phyloP scores from a whole-genome alignment of 2,329 filamentous ascomycete genomes.

The Aspergillus phoenicis region DNA sequence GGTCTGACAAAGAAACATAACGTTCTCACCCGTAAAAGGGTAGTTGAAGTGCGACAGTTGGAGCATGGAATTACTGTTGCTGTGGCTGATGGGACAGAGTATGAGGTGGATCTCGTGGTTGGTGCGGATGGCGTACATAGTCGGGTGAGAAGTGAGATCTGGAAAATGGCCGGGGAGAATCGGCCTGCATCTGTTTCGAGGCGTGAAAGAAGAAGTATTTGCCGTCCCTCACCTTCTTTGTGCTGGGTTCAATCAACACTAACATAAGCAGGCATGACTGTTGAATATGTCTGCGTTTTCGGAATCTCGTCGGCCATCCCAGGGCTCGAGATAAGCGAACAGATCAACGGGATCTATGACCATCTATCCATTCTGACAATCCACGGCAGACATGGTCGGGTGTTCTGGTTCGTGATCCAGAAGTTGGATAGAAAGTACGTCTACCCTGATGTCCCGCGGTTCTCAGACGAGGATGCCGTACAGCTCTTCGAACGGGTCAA shows the following conservation, averaged over 20 bases:
- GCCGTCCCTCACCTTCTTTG: background rate
- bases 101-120: conserved; percentile 41
- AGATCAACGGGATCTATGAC: conserved; percentile 21
- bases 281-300: conserved; percentile 35
- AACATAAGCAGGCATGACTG: conserved; percentile 18
- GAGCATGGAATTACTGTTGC: conserved; percentile 32
- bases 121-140: conserved; percentile 50
- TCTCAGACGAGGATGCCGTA: conserved; percentile 24
- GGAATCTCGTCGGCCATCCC: conserved; percentile 29
- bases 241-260: background rate
- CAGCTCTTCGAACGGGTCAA: conserved; percentile 11
- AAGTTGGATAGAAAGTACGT: conserved; percentile 27
- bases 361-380: conserved; percentile 22
- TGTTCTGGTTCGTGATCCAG: conserved; percentile 33
- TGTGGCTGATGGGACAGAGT: conserved; percentile 37
- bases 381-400: conserved; percentile 24
- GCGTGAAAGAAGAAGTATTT: conserved; percentile 14
- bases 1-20: conserved; percentile 34
- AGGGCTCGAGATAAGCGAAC: conserved; percentile 21
- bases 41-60: conserved; percentile 30
- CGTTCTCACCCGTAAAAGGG: conserved; percentile 29
- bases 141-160: conserved; percentile 40
- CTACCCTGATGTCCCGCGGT: conserved; percentile 27
- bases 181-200: background rate
- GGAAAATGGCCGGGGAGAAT: conserved; percentile 19